Base-by-base conservation (phyloP, 78 protist species). In the Emiliania huxleyi region DNA sequence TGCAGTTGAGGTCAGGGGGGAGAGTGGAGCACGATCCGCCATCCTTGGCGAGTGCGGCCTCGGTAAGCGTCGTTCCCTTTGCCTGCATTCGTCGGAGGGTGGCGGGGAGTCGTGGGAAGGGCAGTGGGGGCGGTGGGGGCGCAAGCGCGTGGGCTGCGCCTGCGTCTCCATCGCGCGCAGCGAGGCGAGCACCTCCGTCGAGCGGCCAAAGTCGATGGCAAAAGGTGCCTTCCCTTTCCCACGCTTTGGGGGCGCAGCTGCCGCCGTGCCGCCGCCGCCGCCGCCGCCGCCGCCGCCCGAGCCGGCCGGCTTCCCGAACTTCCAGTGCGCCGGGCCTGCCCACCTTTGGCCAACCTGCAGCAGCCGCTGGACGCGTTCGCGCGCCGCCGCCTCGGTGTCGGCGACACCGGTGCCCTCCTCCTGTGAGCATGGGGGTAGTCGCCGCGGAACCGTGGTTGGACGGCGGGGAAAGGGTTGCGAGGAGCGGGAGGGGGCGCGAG, bases 301-400 rank as follows among this genome's bases (percentile, higher is more conserved):
- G 62, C 25, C 91, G 38, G 22, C 56, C 75, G 75, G 33, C 33
- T 26, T 6, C 11, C n/a, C 42, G 92, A 89, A 90, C 75, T 26
- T 62, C 93, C 93, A 91, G 73, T 91, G 93, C 55, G 93, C 18
- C 48, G 40, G 87, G 46, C 92, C 92, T 15, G 48, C 87, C 92
- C 83, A 43, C 25, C 62, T 22, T 8, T 73, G 83, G 44, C 83
- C 83, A 8, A 35, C 37, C 21, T 73, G 43, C 12, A 73, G 83
- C 18, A 73, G 42, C 37, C 42, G 83, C 8, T 8, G 83, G 12
- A 26, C 18, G 2, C 75, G 75, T 15, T 12, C 75, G 23, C 75
- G 18, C n/a, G 33, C 75, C 75, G 18, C 75, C 37, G 11, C 75
- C n/a, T n/a, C n/a, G n/a, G n/a, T n/a, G n/a, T n/a, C n/a, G n/a